A percentile compares a stretch with the other conserved stretches of the same genome.
These are phyloP conservation scores for Mycena latifolia DNA, from an alignment of 768 basidiomycete species.

Conservation along the genomic window DNA sequence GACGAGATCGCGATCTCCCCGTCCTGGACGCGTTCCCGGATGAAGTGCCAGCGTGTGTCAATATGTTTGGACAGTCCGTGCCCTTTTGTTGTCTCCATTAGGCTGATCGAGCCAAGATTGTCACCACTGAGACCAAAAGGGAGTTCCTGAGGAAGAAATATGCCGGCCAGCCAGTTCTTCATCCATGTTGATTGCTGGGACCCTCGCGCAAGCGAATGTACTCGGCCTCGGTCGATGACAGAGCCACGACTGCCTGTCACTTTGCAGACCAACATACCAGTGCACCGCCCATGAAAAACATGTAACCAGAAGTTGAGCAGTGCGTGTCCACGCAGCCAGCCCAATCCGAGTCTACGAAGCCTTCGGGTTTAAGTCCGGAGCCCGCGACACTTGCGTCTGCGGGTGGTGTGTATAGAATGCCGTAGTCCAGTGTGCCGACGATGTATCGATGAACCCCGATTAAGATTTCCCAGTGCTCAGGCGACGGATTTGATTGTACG, in stretches of 20 bases:
- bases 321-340: constrained; percentile 40
- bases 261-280: constrained; percentile 46
- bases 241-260: constrained; percentile 41
- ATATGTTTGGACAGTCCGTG: too few species aligned
- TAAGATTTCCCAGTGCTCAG: constrained; percentile 43
- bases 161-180: too few species aligned
- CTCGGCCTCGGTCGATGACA: constrained; percentile 30
- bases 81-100: too few species aligned
- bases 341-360: constrained; percentile 48
- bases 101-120: too few species aligned
- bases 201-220: too few species aligned
- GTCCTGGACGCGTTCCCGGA: too few species aligned
- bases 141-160: too few species aligned
- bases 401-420: neutral
- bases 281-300: constrained; percentile 42
- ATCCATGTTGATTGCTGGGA: too few species aligned
- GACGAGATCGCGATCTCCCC: too few species aligned
- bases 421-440: constrained; percentile 40
- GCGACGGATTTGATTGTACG: constrained; percentile 35
- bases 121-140: too few species aligned
- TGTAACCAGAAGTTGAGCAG: constrained; percentile 43
- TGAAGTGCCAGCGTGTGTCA: too few species aligned
- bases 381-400: neutral
- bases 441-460: constrained; percentile 47
- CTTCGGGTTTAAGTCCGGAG: too few species aligned